Base-by-base conservation (phyloP, 2,329 filamentous ascomycete genomes). In the Penicillium sclerotigenum region DNA sequence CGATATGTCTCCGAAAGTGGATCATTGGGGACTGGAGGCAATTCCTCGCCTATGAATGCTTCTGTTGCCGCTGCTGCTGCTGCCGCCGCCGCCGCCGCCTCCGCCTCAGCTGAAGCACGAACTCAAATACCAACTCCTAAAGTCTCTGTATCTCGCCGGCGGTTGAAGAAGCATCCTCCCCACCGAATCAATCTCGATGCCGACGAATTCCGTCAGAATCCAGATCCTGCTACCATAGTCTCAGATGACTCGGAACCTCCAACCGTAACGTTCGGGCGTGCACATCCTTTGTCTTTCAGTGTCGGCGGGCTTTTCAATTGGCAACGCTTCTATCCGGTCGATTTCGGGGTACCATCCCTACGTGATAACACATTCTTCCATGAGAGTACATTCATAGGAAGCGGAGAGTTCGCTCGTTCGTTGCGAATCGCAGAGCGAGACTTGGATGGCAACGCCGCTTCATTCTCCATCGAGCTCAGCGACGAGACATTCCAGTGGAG, bases 331-430 rank as follows among this genome's bases (percentile, higher is more conserved):
- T 85, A 84, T 60, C 70, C 82, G 1, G 73, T 74, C 11, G 79
- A 80, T 58, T 86, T 86, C 56, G 80, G 81, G 49, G 69, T 83
- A 9, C 66, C 66, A 5, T 79, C 81, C 24, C 67, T 86, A 8
- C 72, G 71, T 9, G 58, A 73, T 7, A 82, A 79, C 1, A 83
- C 80, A 0, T 84, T 78, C 62, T 86, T 85, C 59, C 80, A 83
- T 58, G 69, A 77, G 41, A 76, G 73, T 43, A 84, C 82, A 5
- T 82, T 86, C 57, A 73, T 86, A 55, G 83, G 84, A 28, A 82
- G 81, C 60, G 82, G 81, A 3, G 79, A 81, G 26, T 78, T 86
- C 45, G 65, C 70, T 16, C 74, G 73, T 34, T 78, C 78, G 34
- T 60, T 86, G 5, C 59, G 70, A 11, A 18, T 80, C 11, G 47